These are phyloP conservation scores for Achaetomium macrosporum DNA, from an alignment of 2,329 filamentous ascomycete species.

Conservation along the genomic window DNA sequence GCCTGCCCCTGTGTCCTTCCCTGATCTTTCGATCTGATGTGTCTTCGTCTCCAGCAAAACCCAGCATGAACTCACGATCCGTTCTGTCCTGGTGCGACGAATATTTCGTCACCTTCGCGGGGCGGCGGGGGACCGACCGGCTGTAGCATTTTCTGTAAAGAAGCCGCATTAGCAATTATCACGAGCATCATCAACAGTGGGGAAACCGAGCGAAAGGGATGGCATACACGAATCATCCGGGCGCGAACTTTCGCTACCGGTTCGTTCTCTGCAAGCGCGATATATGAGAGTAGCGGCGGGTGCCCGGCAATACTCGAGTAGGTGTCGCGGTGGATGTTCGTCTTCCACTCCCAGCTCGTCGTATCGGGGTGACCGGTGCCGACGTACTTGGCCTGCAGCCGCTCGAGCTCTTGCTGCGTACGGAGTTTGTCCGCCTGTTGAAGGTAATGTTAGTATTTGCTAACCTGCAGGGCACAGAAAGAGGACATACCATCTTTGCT, in stretches of 20 bases:
- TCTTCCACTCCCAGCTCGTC: slow-evolving; percentile 94
- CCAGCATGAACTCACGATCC: slow-evolving; percentile 3
- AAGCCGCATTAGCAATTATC: not conserved
- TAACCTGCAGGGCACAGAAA: not conserved
- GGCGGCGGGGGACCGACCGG: slow-evolving; percentile 53
- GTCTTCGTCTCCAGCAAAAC: not conserved
- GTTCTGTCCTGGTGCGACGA: slow-evolving; percentile 11
- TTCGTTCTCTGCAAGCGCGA: slow-evolving; percentile 84
- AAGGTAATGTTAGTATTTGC: not conserved
- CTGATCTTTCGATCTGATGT: not conserved
- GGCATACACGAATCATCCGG: slow-evolving; percentile 65
- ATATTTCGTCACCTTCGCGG: slow-evolving; percentile 43
- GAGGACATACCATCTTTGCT: slow-evolving; percentile 19
- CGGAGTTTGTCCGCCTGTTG: slow-evolving; percentile 89
- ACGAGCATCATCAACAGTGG: not conserved
- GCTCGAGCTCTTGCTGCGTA: slow-evolving; percentile 94
- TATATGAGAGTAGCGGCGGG: slow-evolving; percentile 79
- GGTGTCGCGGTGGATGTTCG: slow-evolving; percentile 91
- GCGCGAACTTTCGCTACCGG: slow-evolving; percentile 72
- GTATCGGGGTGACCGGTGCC: slow-evolving; percentile 96
- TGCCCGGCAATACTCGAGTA: slow-evolving; percentile 87
- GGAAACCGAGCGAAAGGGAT: too few species aligned
- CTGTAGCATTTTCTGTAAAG: slow-evolving; percentile 59
- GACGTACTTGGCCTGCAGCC: slow-evolving; percentile 90
- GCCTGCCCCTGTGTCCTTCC: not conserved